Conservation (phyloP, 768 basidiomycete species). For the Dentipellis fragilis region DNA sequence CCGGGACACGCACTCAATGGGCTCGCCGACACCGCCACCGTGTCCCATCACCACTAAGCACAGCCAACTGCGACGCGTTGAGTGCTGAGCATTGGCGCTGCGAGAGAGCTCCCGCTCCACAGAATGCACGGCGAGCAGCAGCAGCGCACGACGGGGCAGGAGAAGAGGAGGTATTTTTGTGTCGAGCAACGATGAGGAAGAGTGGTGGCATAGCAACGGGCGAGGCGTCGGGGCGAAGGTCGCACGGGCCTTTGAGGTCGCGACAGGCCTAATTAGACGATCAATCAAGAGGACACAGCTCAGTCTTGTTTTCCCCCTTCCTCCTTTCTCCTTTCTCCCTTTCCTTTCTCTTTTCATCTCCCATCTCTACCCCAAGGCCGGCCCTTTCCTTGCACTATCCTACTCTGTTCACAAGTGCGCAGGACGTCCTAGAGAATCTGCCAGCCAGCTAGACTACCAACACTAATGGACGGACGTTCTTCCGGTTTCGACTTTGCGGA, state of each 20-base stretch:
- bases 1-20: too few species aligned
- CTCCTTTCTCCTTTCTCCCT: neutral
- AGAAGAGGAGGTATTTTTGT: neutral
- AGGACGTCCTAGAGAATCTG: neutral
- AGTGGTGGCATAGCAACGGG: slow-evolving; percentile 12
- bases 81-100: too few species aligned
- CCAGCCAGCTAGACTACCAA: neutral
- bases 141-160: too few species aligned
- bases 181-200: neutral
- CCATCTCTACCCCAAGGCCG: slow-evolving; percentile 2
- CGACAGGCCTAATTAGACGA: neutral
- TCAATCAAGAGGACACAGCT: neutral
- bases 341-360: slow-evolving; percentile 1
- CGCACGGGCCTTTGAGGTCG: neutral
- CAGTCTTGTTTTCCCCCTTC: neutral
- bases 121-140: too few species aligned
- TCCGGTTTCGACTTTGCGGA: slow-evolving; percentile 13
- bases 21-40: too few species aligned
- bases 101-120: too few species aligned
- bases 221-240: neutral
- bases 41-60: too few species aligned
- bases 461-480: neutral
- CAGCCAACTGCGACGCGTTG: too few species aligned
- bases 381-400: neutral
- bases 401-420: neutral